Evolutionary conservation across 805 yeast genomes (phyloP).

Genomic region (Lipomyces mesembrius): DNA sequence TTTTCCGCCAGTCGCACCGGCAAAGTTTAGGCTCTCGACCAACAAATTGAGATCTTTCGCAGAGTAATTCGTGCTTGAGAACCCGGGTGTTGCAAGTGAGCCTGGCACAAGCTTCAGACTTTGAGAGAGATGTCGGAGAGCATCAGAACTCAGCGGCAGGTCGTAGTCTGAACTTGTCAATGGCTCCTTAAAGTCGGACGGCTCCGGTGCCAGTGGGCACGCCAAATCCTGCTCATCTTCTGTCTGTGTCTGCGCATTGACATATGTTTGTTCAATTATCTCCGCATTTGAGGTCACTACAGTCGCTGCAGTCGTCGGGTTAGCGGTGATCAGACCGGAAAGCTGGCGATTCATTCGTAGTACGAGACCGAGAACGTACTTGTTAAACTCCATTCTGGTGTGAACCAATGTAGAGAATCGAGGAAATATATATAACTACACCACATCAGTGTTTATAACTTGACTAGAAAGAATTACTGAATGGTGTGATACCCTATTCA

Average conservation of each 20-base stretch:
- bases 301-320: background rate
- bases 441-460: background rate
- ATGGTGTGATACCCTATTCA: conserved; percentile 21
- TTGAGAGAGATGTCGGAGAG: conserved; percentile 14
- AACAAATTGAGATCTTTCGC: conserved; percentile 24
- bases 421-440: conserved; percentile 28
- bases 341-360: conserved; percentile 15
- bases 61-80: conserved; percentile 19
- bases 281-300: background rate
- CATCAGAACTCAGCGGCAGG: conserved; percentile 16
- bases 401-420: conserved; percentile 15
- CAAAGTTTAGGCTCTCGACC: conserved; percentile 17
- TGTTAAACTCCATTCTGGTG: conserved; percentile 24
- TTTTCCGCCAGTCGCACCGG: conserved; percentile 2
- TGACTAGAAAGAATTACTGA: background rate
- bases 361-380: conserved; percentile 11
- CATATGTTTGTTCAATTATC: conserved; percentile 7
- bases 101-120: conserved; percentile 13
- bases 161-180: background rate
- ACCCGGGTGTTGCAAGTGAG: conserved; percentile 11
- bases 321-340: conserved; percentile 2
- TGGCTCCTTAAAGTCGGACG: background rate
- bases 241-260: conserved; percentile 32
- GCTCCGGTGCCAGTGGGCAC: background rate
- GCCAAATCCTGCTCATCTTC: conserved; percentile 8